Percentiles rank a stretch among this genome's conserved stretches.
Evolutionary conservation across 2,329 filamentous ascomycete genomes (phyloP).

Genomic region (Aspergillus costaricaensis): DNA sequence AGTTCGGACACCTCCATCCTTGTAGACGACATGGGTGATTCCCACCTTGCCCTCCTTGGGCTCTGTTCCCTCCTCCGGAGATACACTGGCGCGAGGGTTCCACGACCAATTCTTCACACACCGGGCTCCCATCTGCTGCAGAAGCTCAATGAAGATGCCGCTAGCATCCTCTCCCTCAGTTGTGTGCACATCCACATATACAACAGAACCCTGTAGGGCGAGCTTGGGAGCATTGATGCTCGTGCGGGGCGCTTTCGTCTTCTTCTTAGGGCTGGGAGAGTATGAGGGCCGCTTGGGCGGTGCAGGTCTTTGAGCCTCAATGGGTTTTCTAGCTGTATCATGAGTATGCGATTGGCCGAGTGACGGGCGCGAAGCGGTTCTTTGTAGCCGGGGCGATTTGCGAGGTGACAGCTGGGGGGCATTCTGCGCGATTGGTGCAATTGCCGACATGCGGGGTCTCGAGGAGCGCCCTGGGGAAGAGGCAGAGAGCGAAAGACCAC

Average conservation of each 20-base stretch:
- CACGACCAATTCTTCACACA: conserved; percentile 77
- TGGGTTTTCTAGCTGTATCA: conserved; percentile 20
- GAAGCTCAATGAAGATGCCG: conserved; percentile 75
- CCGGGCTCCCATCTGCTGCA: conserved; percentile 78
- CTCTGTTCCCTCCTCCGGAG: conserved; percentile 35
- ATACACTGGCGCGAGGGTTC: conserved; percentile 58
- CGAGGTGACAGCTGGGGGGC: conserved; percentile 30
- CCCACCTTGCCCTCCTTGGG: conserved; percentile 58
- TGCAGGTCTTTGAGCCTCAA: conserved; percentile 2
- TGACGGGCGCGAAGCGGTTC: conserved; percentile 18
- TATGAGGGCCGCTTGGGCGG: conserved; percentile 18
- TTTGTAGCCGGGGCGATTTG: conserved; percentile 24
- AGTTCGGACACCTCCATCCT: conserved; percentile 79
- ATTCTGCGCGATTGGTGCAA: conserved; percentile 25
- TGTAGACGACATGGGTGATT: conserved; percentile 88
- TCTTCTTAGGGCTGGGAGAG: conserved; percentile 28
- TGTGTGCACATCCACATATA: conserved; percentile 82
- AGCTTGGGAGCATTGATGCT: conserved; percentile 27
- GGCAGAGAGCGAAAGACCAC: conserved; percentile 56
- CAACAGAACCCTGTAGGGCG: conserved; percentile 69
- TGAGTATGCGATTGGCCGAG: conserved; percentile 16
- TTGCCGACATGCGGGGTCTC: conserved; percentile 27
- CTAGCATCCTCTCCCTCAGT: conserved; percentile 79
- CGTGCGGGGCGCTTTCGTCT: conserved; percentile 27
- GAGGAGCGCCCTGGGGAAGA: conserved; percentile 41